A percentile compares a stretch with the other conserved stretches of the same genome.
These are phyloP conservation scores for Pichia sp. DNA, from an alignment of 1,139 yeast genomes.

Conservation along the genomic window DNA sequence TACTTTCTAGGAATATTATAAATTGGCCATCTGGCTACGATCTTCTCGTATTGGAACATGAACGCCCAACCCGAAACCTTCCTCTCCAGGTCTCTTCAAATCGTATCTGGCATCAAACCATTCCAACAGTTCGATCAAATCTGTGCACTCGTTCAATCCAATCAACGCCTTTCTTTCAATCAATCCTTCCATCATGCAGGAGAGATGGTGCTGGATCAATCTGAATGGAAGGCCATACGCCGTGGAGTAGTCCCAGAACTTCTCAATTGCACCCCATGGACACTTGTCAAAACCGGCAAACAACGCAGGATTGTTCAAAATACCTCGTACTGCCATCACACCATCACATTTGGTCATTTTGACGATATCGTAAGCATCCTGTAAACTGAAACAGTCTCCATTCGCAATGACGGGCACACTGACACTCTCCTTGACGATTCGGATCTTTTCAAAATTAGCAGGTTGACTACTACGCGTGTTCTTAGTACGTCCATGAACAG, in stretches of 20 bases:
- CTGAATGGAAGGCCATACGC: slow-evolving; percentile 84
- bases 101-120: slow-evolving; percentile 77
- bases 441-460: slow-evolving; percentile 80
- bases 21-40: slow-evolving; percentile 35
- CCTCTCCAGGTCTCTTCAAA: slow-evolving; percentile 63
- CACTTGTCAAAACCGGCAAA: slow-evolving; percentile 71
- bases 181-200: slow-evolving; percentile 75
- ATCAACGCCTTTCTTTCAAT: slow-evolving; percentile 54
- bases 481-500: slow-evolving; percentile 91
- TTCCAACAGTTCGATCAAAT: slow-evolving; percentile 65
- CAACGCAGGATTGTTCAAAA: slow-evolving; percentile 81
- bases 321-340: slow-evolving; percentile 94
- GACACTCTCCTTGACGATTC: slow-evolving; percentile 57
- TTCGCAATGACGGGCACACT: slow-evolving; percentile 87
- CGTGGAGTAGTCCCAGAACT: slow-evolving; percentile 74
- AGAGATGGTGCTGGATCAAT: slow-evolving; percentile 81
- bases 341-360: slow-evolving; percentile 80
- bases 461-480: slow-evolving; percentile 83
- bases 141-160: slow-evolving; percentile 60
- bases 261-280: slow-evolving; percentile 91
- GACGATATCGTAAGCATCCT: slow-evolving; percentile 62
- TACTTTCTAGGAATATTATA: too few species aligned
- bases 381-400: slow-evolving; percentile 80
- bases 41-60: slow-evolving; percentile 53
- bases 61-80: slow-evolving; percentile 60